Conservation (phyloP, 495 filamentous ascomycete genomes). For the Xylaria scruposa region DNA sequence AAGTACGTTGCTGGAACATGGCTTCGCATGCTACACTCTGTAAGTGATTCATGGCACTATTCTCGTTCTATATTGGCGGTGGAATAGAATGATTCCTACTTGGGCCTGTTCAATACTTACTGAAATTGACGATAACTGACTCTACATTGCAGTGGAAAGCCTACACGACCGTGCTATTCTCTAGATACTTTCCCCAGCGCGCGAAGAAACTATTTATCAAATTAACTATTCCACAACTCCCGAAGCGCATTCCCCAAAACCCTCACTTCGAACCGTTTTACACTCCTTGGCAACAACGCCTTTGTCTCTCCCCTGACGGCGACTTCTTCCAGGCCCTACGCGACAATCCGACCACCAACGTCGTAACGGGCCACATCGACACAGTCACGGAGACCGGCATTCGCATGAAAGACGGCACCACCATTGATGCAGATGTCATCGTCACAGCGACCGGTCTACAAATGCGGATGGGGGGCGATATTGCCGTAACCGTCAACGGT, state of each 20-base stretch:
- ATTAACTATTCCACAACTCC: slow-evolving; percentile 57
- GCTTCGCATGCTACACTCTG: slow-evolving; percentile 25
- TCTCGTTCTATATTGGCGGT: background rate
- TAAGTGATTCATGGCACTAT: background rate
- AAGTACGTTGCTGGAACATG: slow-evolving; percentile 32
- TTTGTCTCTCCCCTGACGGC: slow-evolving; percentile 73
- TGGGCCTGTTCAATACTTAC: background rate
- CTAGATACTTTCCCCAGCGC: slow-evolving; percentile 59
- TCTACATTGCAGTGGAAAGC: background rate
- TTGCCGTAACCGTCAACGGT: slow-evolving; percentile 62
- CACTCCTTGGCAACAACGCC: slow-evolving; percentile 74
- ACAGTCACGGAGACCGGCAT: slow-evolving; percentile 66
- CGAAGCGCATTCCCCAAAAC: slow-evolving; percentile 59
- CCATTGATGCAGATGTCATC: slow-evolving; percentile 71
- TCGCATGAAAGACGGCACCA: slow-evolving; percentile 60
- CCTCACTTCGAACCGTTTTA: slow-evolving; percentile 77
- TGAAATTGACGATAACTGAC: background rate
- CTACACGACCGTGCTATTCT: slow-evolving; percentile 50
- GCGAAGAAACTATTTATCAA: slow-evolving; percentile 55
- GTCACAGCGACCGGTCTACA: slow-evolving; percentile 77
- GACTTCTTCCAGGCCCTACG: slow-evolving; percentile 74
- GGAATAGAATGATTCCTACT: background rate
- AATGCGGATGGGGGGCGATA: slow-evolving; percentile 59
- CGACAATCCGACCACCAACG: slow-evolving; percentile 55
- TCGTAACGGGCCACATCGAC: slow-evolving; percentile 75